Conservation (phyloP, 1,284 basidiomycete genomes). For the Takashimella koratensis region DNA sequence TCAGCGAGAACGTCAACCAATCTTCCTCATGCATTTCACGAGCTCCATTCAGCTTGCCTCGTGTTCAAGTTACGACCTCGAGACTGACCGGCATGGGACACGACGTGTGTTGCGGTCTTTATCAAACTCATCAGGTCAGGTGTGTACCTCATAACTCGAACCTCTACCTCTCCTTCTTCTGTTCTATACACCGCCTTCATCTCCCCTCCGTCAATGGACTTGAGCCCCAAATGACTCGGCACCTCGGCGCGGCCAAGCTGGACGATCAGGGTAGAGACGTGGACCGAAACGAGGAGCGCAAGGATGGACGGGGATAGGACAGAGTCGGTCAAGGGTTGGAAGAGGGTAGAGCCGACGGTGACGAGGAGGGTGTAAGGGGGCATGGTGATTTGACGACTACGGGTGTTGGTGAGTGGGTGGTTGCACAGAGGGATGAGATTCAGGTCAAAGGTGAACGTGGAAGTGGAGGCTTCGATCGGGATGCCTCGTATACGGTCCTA, state of each 20-base stretch:
- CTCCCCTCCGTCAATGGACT: slow-evolving; percentile 15
- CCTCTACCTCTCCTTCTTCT: slow-evolving; percentile 53
- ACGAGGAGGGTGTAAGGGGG: slow-evolving; percentile 56
- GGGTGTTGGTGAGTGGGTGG: neutral
- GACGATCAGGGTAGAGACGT: slow-evolving; percentile 61
- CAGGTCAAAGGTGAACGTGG: too few species aligned
- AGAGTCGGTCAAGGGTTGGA: slow-evolving; percentile 68
- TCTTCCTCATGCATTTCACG: too few species aligned
- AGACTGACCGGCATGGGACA: slow-evolving; percentile 88
- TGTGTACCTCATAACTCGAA: slow-evolving; percentile 70
- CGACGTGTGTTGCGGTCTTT: slow-evolving; percentile 66
- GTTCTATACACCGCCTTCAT: slow-evolving; percentile 29
- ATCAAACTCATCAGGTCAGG: slow-evolving; percentile 63
- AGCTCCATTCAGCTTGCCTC: too few species aligned
- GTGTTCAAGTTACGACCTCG: too few species aligned
- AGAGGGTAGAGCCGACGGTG: slow-evolving; percentile 85
- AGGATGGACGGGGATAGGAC: slow-evolving; percentile 61
- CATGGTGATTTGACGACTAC: neutral
- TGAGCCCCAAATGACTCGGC: slow-evolving; percentile 44
- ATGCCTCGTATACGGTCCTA: too few species aligned
- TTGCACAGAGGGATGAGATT: neutral
- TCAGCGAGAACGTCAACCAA: slow-evolving; percentile 5
- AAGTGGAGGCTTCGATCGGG: too few species aligned
- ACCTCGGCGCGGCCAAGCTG: slow-evolving; percentile 64
- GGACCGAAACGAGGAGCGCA: slow-evolving; percentile 54